These are phyloP conservation scores for Ceratocystis variospora DNA, from an alignment of 2,329 filamentous ascomycete genomes.

Conservation along the genomic window DNA sequence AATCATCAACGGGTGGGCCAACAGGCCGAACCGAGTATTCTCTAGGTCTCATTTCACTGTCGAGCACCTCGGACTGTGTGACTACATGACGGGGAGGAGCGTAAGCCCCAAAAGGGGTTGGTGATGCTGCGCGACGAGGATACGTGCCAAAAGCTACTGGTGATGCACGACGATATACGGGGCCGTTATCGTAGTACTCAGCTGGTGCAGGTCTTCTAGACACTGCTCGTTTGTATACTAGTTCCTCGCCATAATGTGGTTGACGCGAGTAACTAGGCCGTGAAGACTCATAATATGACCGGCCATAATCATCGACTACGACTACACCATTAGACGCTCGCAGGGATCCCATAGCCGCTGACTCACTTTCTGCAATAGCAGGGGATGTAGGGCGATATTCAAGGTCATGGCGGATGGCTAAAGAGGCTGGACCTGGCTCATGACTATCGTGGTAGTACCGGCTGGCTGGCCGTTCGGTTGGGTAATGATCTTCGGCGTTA, in stretches of 20 bases:
- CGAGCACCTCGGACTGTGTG: conserved; percentile 44
- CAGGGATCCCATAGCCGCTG: conserved; percentile 38
- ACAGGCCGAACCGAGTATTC: conserved; percentile 30
- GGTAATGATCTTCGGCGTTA: conserved; percentile 1
- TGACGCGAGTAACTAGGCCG: neutral
- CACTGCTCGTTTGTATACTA: conserved; percentile 50
- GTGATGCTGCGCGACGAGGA: too few relatives aligned
- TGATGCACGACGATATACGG: conserved; percentile 38
- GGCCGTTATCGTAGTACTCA: conserved; percentile 36
- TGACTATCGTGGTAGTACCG: conserved; percentile 9
- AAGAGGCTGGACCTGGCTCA: neutral
- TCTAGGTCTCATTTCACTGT: conserved; percentile 26
- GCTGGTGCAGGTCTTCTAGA: conserved; percentile 37
- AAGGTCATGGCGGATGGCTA: neutral
- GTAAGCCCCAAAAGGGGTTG: conserved; percentile 13
- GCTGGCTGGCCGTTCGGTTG: neutral
- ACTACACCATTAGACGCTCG: conserved; percentile 49
- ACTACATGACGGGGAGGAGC: conserved; percentile 44
- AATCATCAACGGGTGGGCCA: conserved; percentile 32
- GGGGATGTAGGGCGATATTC: conserved; percentile 1
- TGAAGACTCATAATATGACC: conserved; percentile 53
- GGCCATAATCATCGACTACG: conserved; percentile 69
- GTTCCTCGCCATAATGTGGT: conserved; percentile 27
- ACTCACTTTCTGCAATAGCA: conserved; percentile 9
- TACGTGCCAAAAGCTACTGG: conserved; percentile 30